Evolutionary conservation across 2,329 filamentous ascomycete species (phyloP).

Genomic region (Scytalidium sp.): DNA sequence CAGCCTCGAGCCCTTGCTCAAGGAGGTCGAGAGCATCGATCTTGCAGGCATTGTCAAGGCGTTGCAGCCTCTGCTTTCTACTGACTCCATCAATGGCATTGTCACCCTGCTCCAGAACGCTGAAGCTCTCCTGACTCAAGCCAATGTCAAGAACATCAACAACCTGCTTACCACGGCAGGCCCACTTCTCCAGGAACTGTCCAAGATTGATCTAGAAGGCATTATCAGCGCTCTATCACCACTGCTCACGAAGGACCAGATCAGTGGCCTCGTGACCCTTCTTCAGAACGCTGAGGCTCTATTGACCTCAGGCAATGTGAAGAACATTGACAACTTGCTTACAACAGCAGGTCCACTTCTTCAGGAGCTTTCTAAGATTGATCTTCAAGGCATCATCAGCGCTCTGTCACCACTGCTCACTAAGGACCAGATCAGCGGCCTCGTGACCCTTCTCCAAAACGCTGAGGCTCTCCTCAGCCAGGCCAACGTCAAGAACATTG

Average conservation of each 20-base stretch:
- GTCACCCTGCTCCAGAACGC: background rate
- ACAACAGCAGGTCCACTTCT: background rate
- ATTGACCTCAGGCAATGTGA: background rate
- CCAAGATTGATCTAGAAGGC: background rate
- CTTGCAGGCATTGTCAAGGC: background rate
- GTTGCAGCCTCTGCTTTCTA: background rate
- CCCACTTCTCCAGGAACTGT: slow-evolving; percentile 1
- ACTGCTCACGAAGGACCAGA: background rate
- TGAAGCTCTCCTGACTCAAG: background rate
- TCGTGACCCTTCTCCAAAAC: slow-evolving; percentile 22
- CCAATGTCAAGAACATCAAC: background rate
- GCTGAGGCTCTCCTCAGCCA: background rate
- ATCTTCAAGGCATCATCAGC: slow-evolving; percentile 31
- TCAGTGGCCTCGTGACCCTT: background rate
- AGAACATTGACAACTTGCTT: background rate
- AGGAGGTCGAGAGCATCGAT: background rate
- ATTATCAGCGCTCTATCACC: background rate
- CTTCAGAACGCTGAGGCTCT: background rate
- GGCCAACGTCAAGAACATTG: background rate
- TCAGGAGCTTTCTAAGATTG: slow-evolving; percentile 24
- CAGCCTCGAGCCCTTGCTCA: background rate
- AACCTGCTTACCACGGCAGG: background rate
- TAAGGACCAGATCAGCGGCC: slow-evolving; percentile 22
- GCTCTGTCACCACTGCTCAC: slow-evolving; percentile 24
- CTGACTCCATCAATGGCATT: background rate